Percentiles rank a stretch among this genome's conserved stretches.
These are phyloP conservation scores for Penicillium brasilianum DNA, from an alignment of 2,329 filamentous ascomycete species.

Conservation along the genomic window DNA sequence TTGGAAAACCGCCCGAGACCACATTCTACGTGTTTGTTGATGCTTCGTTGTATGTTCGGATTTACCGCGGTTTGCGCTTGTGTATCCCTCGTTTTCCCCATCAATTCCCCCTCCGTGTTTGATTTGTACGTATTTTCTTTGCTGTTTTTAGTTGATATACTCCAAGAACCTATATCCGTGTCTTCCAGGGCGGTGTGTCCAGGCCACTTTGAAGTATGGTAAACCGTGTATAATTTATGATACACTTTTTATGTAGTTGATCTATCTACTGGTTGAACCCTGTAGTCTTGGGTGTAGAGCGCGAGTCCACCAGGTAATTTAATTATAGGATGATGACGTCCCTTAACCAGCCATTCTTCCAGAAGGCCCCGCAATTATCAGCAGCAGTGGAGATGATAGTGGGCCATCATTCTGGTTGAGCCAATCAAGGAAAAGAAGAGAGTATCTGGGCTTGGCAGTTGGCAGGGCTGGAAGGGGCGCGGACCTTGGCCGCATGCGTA, in stretches of 20 bases:
- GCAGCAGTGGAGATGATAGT: neutral
- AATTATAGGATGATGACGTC: neutral
- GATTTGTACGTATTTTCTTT: neutral
- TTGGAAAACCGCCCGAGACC: conserved; percentile 12
- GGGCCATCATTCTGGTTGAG: neutral
- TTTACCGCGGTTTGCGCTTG: conserved; percentile 9
- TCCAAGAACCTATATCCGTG: neutral
- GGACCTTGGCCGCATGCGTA: conserved; percentile 14
- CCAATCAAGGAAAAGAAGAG: neutral
- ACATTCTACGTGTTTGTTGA: conserved; percentile 1
- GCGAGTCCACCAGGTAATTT: neutral
- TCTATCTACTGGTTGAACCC: neutral
- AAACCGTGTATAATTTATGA: neutral
- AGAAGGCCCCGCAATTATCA: conserved; percentile 4
- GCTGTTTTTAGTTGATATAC: neutral
- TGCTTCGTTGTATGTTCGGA: conserved; percentile 4
- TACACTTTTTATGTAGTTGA: neutral
- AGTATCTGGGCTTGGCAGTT: conserved; percentile 17
- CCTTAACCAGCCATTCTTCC: neutral
- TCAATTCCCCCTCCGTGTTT: conserved; percentile 6
- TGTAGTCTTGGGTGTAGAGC: neutral
- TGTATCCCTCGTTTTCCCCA: neutral
- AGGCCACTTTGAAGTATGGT: neutral
- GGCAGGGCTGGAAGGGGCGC: conserved; percentile 22
- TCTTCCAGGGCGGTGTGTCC: neutral